Base-by-base conservation (phyloP, 1,284 basidiomycete genomes). In the Gomphus bonarii region DNA sequence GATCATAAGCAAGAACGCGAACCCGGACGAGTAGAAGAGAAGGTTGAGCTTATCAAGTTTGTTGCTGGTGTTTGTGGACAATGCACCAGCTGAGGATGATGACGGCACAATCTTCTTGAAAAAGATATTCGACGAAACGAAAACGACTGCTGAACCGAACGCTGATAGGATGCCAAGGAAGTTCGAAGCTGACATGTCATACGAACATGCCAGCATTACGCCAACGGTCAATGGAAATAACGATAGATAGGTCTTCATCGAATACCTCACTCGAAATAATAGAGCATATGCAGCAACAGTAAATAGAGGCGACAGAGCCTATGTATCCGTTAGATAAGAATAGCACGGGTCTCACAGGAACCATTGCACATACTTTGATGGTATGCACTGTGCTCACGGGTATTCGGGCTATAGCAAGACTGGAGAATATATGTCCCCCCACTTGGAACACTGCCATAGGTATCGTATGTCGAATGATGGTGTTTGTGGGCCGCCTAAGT, bases 381-480 rank as follows among this genome's bases (percentile, higher is more conserved):
- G 95, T 99, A 68, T 99, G 97, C 25, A 98, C 94, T 0, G 97
- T 99, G 73, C 91, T 94, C 58, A 99, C 95, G 4, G 91, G 93
- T 60, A 98, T 97, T 57, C 93, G 79, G 42, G 91, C 91, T 61
- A 99, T 98, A 22, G 95, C 97, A 72, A 99, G 86, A 63, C 91
- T 95, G 30, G 91, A 92, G 67, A 97, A 95, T 64, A 98, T 93
- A 69, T 99, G 97, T 0, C 97, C 97, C n/a, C 88, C 90, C 44
- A 98, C 88, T 69, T 90, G 87, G 71, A 99, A 99, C 57, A 90
- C 77, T 30, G 92, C 93, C 89, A 98, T 95, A 4, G 93, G 91
- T 25, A 93, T 69, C 1, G 95, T 95, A 59, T 80, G 88, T 59
- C 73, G 73, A 20, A 98, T 66, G 61, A 97, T 92, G 7, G 80